A percentile compares a stretch with the other conserved stretches of the same genome.
phyloP scores from a whole-genome alignment of 1,284 basidiomycete genomes.

The Amylostereum chailletii region DNA sequence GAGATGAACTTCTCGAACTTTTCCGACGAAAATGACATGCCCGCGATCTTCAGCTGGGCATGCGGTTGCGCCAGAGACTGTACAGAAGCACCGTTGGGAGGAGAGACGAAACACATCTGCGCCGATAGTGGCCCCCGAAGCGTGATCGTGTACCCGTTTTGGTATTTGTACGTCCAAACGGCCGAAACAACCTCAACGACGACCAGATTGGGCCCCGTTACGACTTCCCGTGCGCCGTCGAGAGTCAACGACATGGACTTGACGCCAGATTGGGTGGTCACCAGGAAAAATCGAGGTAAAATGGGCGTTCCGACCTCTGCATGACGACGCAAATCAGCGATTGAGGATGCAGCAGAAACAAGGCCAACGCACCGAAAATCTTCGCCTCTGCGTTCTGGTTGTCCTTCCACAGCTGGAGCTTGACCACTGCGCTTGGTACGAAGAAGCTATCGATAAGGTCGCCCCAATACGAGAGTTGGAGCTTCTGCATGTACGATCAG shows the following conservation, averaged over 20 bases:
- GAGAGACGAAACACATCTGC: slow-evolving; percentile 39
- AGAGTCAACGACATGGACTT: slow-evolving; percentile 66
- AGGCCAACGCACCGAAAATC: slow-evolving; percentile 53
- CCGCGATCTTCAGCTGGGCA: slow-evolving; percentile 51
- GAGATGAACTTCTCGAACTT: slow-evolving; percentile 61
- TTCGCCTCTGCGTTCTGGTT: slow-evolving; percentile 68
- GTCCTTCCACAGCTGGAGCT: slow-evolving; percentile 75
- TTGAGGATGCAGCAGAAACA: not conserved
- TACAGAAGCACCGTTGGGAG: slow-evolving; percentile 10
- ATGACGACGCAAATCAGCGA: slow-evolving; percentile 2
- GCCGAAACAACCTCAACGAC: slow-evolving; percentile 61
- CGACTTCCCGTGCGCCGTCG: slow-evolving; percentile 62
- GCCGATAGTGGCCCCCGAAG: slow-evolving; percentile 62
- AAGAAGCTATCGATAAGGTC: slow-evolving; percentile 57
- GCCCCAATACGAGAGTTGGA: slow-evolving; percentile 56
- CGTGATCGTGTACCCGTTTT: slow-evolving; percentile 65
- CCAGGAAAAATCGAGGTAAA: slow-evolving; percentile 73
- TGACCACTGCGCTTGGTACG: slow-evolving; percentile 54
- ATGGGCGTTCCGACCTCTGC: slow-evolving; percentile 69
- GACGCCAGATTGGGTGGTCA: slow-evolving; percentile 73
- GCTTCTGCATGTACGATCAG: slow-evolving; percentile 31
- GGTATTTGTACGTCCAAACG: slow-evolving; percentile 69
- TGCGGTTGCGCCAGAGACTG: slow-evolving; percentile 6
- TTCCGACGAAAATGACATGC: slow-evolving; percentile 61
- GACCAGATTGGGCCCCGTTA: slow-evolving; percentile 36